Evolutionary conservation across 257 asterid species (phyloP), one percentile per base, ranked within the genome.

Genomic region (Marsdenia floribunda): DNA sequence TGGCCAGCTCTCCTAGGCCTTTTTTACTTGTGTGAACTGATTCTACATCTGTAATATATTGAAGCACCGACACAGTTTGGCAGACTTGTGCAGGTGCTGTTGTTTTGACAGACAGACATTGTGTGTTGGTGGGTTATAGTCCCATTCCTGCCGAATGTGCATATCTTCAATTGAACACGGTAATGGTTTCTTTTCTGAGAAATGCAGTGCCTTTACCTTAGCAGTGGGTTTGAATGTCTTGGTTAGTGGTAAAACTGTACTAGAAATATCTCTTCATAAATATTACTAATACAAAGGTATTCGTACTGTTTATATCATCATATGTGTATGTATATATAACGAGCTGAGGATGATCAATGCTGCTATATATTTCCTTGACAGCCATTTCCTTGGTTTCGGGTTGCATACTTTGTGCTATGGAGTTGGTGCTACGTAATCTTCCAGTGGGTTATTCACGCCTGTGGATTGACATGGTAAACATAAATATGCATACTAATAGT

Each of bases 41-140:
- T 40, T 40, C 9, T 42, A 6, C 47, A 7, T 55, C 60, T 21
- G 29, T 55, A 55, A 22, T 55, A 55, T 55, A 19, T 55, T n/a
- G 26, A 55, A 55, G 13, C n/a, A 55, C 22, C 21, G 26, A 2
- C 26, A 55, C 3, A 0, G 3, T 55, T 6, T 7, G n/a, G 61
- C 86, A 93, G 97, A 83, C 81, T 52, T 79, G 88, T 85, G 97
- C 90, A 71, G 98, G 98, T 18, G 97, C 97, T 68, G 88, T 81
- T 52, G 76, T 91, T 85, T 87, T 93, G 52, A 93, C 98, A 3
- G 52, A 93, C 98, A 3, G 97, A 93, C 81, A 74, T 89, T 2
- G 95, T 93, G 33, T 91, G 91, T 76, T 93, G 97, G 98, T 74
- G 98, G 71, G 86, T 91, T 67, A 77, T 89, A 76, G 90, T 93